Conservation (phyloP, 1,284 basidiomycete genomes). For the Naganishia sp. region DNA sequence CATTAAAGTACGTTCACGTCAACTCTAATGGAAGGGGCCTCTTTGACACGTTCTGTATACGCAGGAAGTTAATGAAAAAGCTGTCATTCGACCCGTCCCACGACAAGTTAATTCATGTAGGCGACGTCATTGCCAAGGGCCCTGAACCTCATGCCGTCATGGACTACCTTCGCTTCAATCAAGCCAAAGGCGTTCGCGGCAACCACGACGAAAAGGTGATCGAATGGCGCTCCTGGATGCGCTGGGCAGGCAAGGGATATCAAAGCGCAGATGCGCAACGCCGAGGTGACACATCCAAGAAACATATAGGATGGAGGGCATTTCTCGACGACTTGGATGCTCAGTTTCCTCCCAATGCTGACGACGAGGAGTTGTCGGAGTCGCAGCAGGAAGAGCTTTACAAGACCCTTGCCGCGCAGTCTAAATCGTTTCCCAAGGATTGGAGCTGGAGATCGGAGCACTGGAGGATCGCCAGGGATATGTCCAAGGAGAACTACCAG, state of each 20-base stretch:
- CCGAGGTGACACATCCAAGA: neutral
- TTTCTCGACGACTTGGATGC: conserved; percentile 27
- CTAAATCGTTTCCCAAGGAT: conserved; percentile 46
- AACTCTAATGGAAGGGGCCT: neutral
- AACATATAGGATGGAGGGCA: conserved; percentile 10
- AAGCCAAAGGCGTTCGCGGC: conserved; percentile 74
- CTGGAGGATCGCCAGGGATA: conserved; percentile 67
- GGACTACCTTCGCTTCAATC: conserved; percentile 63
- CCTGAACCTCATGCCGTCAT: conserved; percentile 67
- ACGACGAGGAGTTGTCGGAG: neutral
- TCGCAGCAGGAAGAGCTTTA: conserved; percentile 11
- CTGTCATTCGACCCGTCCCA: conserved; percentile 62
- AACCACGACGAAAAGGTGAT: conserved; percentile 87
- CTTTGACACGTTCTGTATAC: neutral
- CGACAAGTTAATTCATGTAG: conserved; percentile 74
- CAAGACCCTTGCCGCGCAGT: neutral
- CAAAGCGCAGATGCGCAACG: neutral
- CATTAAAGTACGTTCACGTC: conserved; percentile 62
- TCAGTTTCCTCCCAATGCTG: conserved; percentile 17
- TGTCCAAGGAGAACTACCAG: conserved; percentile 63
- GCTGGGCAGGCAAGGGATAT: conserved; percentile 46
- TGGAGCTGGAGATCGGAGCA: conserved; percentile 76
- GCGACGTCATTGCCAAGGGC: conserved; percentile 76
- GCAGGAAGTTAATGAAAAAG: conserved; percentile 59
- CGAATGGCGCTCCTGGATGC: conserved; percentile 81